Percentiles rank a stretch among this genome's conserved stretches.
These are phyloP conservation scores for Cyanidium caldarium DNA, from an alignment of 23 red algal genomes.

Conservation along the genomic window DNA sequence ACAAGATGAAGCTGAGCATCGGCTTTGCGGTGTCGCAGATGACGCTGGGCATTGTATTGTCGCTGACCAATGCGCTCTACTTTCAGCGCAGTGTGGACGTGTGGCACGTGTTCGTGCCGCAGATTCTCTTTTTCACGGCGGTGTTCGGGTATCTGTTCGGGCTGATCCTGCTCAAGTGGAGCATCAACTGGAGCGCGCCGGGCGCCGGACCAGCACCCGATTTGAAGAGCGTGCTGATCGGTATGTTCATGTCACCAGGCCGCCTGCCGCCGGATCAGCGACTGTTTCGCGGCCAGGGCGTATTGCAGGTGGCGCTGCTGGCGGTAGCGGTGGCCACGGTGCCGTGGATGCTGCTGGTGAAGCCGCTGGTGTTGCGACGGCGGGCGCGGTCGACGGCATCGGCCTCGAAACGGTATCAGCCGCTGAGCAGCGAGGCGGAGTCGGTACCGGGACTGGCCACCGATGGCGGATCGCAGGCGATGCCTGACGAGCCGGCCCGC, in stretches of 20 bases:
- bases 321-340: slow-evolving; percentile 56
- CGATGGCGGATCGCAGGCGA: background rate
- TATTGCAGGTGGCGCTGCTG: slow-evolving; percentile 41
- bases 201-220: slow-evolving; percentile 72
- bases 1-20: slow-evolving; percentile 98
- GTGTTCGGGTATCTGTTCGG: slow-evolving; percentile 93
- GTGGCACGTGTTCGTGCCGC: slow-evolving; percentile 76
- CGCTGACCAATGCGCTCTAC: slow-evolving; percentile 52
- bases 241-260: slow-evolving; percentile 89
- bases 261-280: slow-evolving; percentile 35
- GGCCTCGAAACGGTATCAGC: background rate
- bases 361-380: slow-evolving; percentile 61
- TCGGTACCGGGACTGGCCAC: too few species aligned
- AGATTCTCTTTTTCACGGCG: slow-evolving; percentile 78
- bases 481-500: slow-evolving; percentile 13
- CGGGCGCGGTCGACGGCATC: background rate
- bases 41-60: slow-evolving; percentile 76
- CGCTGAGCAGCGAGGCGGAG: background rate
- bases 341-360: slow-evolving; percentile 96
- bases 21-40: slow-evolving; percentile 81
- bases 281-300: slow-evolving; percentile 57
- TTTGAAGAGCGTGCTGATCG: slow-evolving; percentile 76
- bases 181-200: slow-evolving; percentile 60
- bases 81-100: slow-evolving; percentile 61
- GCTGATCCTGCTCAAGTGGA: slow-evolving; percentile 90